Conservation (phyloP, 306 rosid species). For the Fragaria nilgerrensis region DNA sequence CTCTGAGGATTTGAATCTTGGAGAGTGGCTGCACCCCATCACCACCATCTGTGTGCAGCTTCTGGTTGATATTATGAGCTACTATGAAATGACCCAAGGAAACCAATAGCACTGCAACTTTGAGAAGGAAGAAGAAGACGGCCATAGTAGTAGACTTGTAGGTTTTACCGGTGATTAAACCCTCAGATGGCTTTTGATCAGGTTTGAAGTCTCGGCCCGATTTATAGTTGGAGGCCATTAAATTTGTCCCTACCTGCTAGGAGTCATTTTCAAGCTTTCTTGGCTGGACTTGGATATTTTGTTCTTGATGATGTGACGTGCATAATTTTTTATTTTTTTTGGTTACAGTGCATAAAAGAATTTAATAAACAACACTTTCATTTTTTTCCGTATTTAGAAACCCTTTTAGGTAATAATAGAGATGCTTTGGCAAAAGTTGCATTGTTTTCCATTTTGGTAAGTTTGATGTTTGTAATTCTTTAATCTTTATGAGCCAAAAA, state of each 20-base stretch:
- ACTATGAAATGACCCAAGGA: background rate
- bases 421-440: background rate
- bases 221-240: background rate
- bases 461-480: background rate
- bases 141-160: background rate
- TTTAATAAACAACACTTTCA: too few species aligned
- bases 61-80: background rate
- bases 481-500: too few species aligned
- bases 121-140: background rate
- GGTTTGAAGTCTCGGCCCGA: background rate
- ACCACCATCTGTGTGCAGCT: background rate
- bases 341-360: background rate
- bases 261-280: background rate
- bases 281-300: background rate
- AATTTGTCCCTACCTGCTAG: background rate
- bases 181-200: too few species aligned
- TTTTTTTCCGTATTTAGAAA: too few species aligned
- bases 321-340: too few species aligned
- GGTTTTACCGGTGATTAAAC: background rate
- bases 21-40: constrained; percentile 39
- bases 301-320: background rate
- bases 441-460: background rate
- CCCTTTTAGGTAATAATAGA: too few species aligned
- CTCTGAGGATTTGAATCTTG: constrained; percentile 29
- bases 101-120: background rate